Conservation (phyloP, 1,284 basidiomycete genomes). For the Albatrellus sp. region DNA sequence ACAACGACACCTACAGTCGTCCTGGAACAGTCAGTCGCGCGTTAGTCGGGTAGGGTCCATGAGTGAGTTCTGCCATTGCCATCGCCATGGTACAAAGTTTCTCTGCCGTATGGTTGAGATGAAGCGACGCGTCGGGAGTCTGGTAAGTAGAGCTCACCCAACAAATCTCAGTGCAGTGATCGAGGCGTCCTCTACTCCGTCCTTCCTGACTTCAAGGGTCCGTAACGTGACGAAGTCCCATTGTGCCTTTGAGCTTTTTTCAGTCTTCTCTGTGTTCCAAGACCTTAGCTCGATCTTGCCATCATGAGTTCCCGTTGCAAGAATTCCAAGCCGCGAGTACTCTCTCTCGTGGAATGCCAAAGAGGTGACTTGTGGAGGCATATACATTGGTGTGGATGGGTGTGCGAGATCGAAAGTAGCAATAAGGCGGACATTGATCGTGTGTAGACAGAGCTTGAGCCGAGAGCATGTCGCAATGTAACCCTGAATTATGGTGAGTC, state of each 20-base stretch:
- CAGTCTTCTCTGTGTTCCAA: conserved; percentile 65
- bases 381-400: conserved; percentile 24
- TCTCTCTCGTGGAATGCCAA: conserved; percentile 76
- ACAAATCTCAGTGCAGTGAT: conserved; percentile 59
- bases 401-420: conserved; percentile 48
- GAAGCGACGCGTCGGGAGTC: too few species aligned
- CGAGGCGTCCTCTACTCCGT: conserved; percentile 14
- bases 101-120: conserved; percentile 23
- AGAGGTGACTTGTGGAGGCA: conserved; percentile 32
- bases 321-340: conserved; percentile 53
- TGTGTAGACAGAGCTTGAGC: conserved; percentile 60
- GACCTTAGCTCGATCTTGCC: conserved; percentile 59
- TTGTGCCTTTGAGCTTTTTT: conserved; percentile 41
- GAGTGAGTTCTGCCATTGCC: conserved; percentile 48
- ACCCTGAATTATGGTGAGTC: conserved; percentile 34
- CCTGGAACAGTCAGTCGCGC: not conserved
- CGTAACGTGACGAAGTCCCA: conserved; percentile 65
- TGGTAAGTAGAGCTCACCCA: conserved; percentile 37
- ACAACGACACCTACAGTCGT: not conserved
- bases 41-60: conserved; percentile 49
- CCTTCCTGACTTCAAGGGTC: conserved; percentile 43
- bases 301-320: conserved; percentile 57
- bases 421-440: conserved; percentile 70
- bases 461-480: conserved; percentile 74
- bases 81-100: conserved; percentile 54